Evolutionary conservation across 2,329 filamentous ascomycete genomes (phyloP), one percentile per base, ranked within the genome.

Genomic region (Microdochium nivale): DNA sequence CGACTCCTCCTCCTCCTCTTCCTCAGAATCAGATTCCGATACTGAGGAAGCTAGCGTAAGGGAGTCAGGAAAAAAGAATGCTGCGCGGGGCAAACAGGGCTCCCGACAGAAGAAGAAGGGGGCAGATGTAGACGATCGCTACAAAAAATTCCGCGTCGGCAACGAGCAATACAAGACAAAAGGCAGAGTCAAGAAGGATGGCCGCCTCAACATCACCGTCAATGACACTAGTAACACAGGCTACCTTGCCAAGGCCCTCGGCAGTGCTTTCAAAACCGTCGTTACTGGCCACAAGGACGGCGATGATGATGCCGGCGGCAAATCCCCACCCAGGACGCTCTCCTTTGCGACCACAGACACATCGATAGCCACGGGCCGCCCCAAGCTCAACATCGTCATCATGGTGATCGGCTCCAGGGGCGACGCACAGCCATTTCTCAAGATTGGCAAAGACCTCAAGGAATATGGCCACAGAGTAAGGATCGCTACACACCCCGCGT

Each of bases 361-460:
- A 2, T 58, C 62, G 0, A 61, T 68, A 14, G 60, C 59, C 9
- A 50, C 56, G 13, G 66, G 63, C 21, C 67, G 65, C n/a, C 76
- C 83, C 1, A 71, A 65, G 10, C 70, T 94, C 47, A 91, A 90
- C 64, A 86, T 94, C 50, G 87, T 90, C 25, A 84, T 92, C 59
- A 90, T 90, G 79, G 86, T 92, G 7, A 90, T 92, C 58, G 88
- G 88, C 2, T 88, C 83, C 2, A 76, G 88, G 48, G 88, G 88
- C 33, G 88, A 94, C 61, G 84, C 87, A 2, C 88, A 94, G 62
- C 88, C 88, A 0, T 94, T 94, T 55, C 67, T 94, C 21, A 83
- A 83, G 57, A 78, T 94, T 48, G 87, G 85, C 21, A 84, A 87
- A 66, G 77, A 87, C 1, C 68, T 94, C 44, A 83, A 86, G 60